These are phyloP conservation scores for Cornus kousa DNA, from an alignment of 148 eudicot species.

Conservation along the genomic window DNA sequence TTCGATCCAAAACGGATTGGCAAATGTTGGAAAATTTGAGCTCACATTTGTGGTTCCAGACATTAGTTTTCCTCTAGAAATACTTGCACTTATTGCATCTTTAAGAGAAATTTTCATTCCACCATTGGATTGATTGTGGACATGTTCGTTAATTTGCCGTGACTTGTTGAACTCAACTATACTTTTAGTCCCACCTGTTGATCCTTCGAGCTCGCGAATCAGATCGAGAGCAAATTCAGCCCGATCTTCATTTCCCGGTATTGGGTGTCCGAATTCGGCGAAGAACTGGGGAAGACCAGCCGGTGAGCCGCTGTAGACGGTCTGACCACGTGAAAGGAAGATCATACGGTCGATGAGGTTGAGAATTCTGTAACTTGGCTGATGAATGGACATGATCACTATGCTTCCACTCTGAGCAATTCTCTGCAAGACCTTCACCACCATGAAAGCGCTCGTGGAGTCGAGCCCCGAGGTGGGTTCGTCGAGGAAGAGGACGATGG, in stretches of 20 bases:
- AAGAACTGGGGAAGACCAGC: constrained; percentile 46
- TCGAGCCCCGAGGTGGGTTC: constrained; percentile 95
- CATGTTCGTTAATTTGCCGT: constrained; percentile 38
- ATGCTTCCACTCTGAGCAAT: constrained; percentile 87
- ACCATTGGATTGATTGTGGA: background rate
- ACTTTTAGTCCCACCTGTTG: constrained; percentile 38
- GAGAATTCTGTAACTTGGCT: constrained; percentile 69
- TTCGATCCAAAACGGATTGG: constrained; percentile 78
- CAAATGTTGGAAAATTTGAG: constrained; percentile 42
- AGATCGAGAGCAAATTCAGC: constrained; percentile 76
- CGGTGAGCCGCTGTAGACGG: constrained; percentile 62
- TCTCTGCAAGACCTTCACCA: constrained; percentile 68
- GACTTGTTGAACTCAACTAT: constrained; percentile 55
- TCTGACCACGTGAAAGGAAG: constrained; percentile 71
- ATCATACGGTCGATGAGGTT: constrained; percentile 53
- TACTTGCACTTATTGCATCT: constrained; percentile 72
- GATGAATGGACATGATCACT: constrained; percentile 77
- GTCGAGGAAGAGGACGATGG: constrained; percentile 79
- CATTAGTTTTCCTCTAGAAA: constrained; percentile 74
- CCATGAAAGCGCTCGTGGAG: constrained; percentile 87
- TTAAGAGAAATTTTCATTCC: constrained; percentile 42
- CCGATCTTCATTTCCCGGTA: constrained; percentile 59
- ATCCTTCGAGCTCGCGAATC: constrained; percentile 66
- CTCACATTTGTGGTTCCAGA: constrained; percentile 52
- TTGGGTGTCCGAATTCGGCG: constrained; percentile 56